These are phyloP conservation scores for Plectosphaerella plurivora DNA, from an alignment of 2,329 filamentous ascomycete species.

Conservation along the genomic window DNA sequence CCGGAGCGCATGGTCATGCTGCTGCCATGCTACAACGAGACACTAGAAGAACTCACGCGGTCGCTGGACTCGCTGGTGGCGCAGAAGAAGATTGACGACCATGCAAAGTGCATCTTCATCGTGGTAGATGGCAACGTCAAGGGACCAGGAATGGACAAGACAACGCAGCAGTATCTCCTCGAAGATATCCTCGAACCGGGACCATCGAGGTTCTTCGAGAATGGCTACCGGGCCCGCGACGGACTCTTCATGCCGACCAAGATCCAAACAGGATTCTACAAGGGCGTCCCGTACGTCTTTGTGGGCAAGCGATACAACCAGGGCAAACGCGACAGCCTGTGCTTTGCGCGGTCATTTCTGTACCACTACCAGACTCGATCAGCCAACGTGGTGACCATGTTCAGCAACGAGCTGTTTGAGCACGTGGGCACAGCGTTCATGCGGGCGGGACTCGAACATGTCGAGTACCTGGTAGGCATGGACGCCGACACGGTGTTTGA, in stretches of 20 bases:
- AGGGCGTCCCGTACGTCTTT: conserved; percentile 39
- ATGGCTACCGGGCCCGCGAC: conserved; percentile 41
- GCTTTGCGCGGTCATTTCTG: conserved; percentile 42
- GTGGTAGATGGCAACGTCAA: conserved; percentile 43
- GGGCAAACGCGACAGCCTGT: conserved; percentile 44
- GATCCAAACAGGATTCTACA: conserved; percentile 37
- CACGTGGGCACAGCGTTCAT: conserved; percentile 33
- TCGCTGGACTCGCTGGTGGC: conserved; percentile 41
- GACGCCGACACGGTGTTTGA: conserved; percentile 45
- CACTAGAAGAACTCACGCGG: conserved; percentile 33
- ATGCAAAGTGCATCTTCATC: conserved; percentile 39
- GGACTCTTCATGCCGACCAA: conserved; percentile 41
- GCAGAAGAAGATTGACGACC: conserved; percentile 35
- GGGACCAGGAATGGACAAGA: conserved; percentile 41
- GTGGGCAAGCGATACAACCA: conserved; percentile 45
- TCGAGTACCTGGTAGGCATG: conserved; percentile 41
- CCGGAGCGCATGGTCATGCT: conserved; percentile 41
- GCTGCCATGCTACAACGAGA: conserved; percentile 47
- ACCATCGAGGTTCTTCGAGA: conserved; percentile 27
- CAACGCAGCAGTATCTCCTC: conserved; percentile 40
- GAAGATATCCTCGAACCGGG: conserved; percentile 38
- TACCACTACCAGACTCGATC: conserved; percentile 42
- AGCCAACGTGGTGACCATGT: conserved; percentile 36
- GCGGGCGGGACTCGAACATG: conserved; percentile 29
- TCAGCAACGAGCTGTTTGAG: conserved; percentile 38